Base-by-base conservation (phyloP, 306 rosid genomes). In the Neltuma alba region DNA sequence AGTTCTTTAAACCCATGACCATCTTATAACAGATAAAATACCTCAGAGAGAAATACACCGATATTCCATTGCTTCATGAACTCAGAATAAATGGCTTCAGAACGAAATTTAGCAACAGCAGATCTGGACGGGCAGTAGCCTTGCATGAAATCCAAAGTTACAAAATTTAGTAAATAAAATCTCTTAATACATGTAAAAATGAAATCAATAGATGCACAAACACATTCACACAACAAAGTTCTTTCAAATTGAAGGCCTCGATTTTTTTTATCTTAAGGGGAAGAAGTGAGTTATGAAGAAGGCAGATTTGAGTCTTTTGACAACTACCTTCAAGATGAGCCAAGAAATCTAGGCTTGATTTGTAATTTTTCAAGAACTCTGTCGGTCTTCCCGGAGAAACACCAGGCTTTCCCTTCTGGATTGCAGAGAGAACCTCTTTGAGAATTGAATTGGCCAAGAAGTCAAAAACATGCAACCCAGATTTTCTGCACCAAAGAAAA, bases 41-140 rank as follows among this genome's bases (percentile, higher is more conserved):
- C 99, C 99, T 96, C 83, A 96, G 77, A 79, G 97, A 96, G 88
- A 93, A 93, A 86, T 96, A 89, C 99, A 79, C 98, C 98, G 18
- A 91, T 77, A 80, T 91, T 96, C 99, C 99, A 96, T 88, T 93
- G 98, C 91, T 90, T 96, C 96, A 96, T 90, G 89, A 93, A 96
- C 80, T 96, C 99, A 3, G 72, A 76, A 78, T 93, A 96, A 27
- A 88, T 77, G 60, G 93, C 85, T 85, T 92, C 91, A 21, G 94
- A 90, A 82, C 96, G 98, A 88, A 93, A 93, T 88, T 93, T 93
- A 74, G 92, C 83, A 80, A 96, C 93, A 68, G 96, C 90, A 70
- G 94, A 89, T 88, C 97, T 91, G 80, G 99, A 93, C 0, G 97
- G 94, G 76, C 92, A 95, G 82, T 89, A 87, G 81, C 89, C 97